phyloP scores from a whole-genome alignment of 257 asterid species.

The Ilex aquifolium region DNA sequence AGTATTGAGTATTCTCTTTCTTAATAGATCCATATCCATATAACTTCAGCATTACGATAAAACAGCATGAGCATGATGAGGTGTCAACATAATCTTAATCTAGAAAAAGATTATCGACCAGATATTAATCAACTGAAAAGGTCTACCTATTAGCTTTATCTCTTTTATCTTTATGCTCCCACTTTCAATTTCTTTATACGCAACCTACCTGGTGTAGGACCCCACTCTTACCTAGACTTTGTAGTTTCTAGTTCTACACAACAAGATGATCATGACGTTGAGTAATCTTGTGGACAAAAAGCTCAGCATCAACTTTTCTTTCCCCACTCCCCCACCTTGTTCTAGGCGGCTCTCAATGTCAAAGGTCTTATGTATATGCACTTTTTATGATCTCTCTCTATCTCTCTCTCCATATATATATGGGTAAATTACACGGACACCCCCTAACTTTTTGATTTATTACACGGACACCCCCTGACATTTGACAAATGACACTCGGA shows the following conservation, averaged over 20 bases:
- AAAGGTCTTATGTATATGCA: slow-evolving; percentile 7
- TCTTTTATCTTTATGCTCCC: slow-evolving; percentile 43
- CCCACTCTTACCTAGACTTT: slow-evolving; percentile 20
- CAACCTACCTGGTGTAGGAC: slow-evolving; percentile 38
- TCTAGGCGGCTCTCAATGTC: slow-evolving; percentile 42
- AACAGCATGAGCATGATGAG: slow-evolving; percentile 23
- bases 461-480: too few species aligned
- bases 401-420: slow-evolving; percentile 14
- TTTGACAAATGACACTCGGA: too few species aligned
- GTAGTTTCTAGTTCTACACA: background rate
- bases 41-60: slow-evolving; percentile 18
- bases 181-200: slow-evolving; percentile 47
- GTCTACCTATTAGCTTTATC: slow-evolving; percentile 33
- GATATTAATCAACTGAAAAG: slow-evolving; percentile 13
- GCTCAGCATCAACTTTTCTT: slow-evolving; percentile 48
- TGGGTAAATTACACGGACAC: too few species aligned
- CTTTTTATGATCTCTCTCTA: slow-evolving; percentile 16
- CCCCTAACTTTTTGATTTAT: too few species aligned
- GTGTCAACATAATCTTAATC: slow-evolving; percentile 27
- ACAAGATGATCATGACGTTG: slow-evolving; percentile 34
- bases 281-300: slow-evolving; percentile 49
- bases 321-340: slow-evolving; percentile 13
- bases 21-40: too few species aligned
- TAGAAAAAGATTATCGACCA: background rate
- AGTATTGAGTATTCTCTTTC: too few species aligned